Base-by-base conservation (phyloP, 305 asterid genomes). In the Solanum hybrid region DNA sequence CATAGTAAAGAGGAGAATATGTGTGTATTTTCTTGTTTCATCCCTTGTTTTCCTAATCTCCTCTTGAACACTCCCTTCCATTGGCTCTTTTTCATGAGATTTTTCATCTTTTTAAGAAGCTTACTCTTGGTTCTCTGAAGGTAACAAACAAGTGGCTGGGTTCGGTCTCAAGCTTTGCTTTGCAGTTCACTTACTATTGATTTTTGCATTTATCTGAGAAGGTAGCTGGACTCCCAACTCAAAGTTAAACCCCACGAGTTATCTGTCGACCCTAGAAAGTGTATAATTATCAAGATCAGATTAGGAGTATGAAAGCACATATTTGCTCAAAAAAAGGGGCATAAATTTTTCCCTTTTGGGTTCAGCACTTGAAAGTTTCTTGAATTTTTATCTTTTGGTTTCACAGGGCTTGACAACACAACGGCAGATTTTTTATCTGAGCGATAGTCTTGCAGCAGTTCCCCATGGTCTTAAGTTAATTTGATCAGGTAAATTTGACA, bases 201-300 rank as follows among this genome's bases (percentile, higher is more conserved):
- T 84, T 84, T 84, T 84, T 31, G 75, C 75, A 84, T 84, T 84
- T 10, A 10, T 84, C 76, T 84, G 87, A 84, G 87, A 84, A 84
- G 87, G 87, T 84, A 84, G 75, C 42, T 51, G 75, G 38, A 84
- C 75, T 19, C 45, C 45, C 8, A 51, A 84, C 76, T 84, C 76
- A 32, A 10, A 31, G 75, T 3, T 51, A 84, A 84, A 82, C 87
- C 87, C 10, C 87, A 84, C 1, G 42, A 31, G 22, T 29, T 9
- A 27, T 27, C 1, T 51, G 66, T 81, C 22, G 8, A 45, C 87
- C 40, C 40, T 29, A 45, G 87, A 35, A 56, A 19, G 31, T 51
- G 75, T 85, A 51, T 84, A 22, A 5, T 31, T 56, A 85, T 85
- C 26, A 10, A 10, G 87, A 60, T 60, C 71, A 60, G 26, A 60